A percentile compares a stretch with the other conserved stretches of the same genome.
These are phyloP conservation scores for Solidago caesia DNA, from an alignment of 129 eudicot species.

Conservation along the genomic window DNA sequence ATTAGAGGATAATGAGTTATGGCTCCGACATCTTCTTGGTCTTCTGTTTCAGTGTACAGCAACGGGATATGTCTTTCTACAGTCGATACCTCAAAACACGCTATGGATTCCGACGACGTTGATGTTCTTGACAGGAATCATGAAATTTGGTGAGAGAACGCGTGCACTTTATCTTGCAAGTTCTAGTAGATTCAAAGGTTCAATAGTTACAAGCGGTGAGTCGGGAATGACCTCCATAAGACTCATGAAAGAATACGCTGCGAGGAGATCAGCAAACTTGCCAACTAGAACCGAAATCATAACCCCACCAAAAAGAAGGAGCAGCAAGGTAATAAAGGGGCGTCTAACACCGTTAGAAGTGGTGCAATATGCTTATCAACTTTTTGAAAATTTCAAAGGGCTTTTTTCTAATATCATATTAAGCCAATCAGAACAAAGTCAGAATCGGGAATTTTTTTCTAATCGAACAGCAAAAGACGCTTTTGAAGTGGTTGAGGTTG, in stretches of 20 bases:
- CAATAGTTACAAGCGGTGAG: constrained; percentile 42
- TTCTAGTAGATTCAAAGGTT: constrained; percentile 41
- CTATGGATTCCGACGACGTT: constrained; percentile 39
- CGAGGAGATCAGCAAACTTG: constrained; percentile 38
- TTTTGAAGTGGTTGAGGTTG: constrained; percentile 46
- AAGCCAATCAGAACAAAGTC: constrained; percentile 34
- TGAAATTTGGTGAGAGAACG: constrained; percentile 44
- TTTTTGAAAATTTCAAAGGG: constrained; percentile 44
- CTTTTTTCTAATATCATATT: constrained; percentile 45
- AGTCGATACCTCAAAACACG: constrained; percentile 17
- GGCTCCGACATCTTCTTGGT: constrained; percentile 52
- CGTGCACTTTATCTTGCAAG: constrained; percentile 36
- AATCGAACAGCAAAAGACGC: constrained; percentile 40
- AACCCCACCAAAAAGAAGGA: too few species aligned
- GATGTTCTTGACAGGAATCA: constrained; percentile 40
- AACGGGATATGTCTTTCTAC: constrained; percentile 26
- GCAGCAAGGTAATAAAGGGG: too few species aligned
- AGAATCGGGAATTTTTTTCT: constrained; percentile 47
- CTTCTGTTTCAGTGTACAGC: constrained; percentile 32
- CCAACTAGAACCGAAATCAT: constrained; percentile 28
- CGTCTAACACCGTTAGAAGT: constrained; percentile 30
- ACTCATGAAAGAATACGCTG: constrained; percentile 44
- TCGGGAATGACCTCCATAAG: constrained; percentile 37
- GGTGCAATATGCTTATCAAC: constrained; percentile 43
- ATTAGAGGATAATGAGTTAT: constrained; percentile 55